Evolutionary conservation across 2,329 filamentous ascomycete genomes (phyloP), one percentile per base, ranked within the genome.

Genomic region (Verticillium albo-atrum): DNA sequence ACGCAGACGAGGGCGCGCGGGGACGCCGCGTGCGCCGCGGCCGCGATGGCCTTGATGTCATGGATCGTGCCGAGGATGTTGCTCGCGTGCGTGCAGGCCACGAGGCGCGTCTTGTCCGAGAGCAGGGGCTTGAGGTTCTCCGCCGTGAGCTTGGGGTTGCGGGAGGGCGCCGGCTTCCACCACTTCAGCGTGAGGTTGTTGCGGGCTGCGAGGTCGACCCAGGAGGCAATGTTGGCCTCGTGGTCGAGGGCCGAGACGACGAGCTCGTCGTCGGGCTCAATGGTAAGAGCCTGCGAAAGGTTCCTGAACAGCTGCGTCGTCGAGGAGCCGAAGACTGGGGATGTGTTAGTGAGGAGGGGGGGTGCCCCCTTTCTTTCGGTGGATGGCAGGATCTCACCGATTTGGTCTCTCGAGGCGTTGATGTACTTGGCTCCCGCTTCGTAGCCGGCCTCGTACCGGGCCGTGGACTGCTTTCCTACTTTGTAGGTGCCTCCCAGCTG

Each of bases 241-340:
- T 94, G 90, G 70, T 93, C 90, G 58, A 92, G 77, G 59, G 82
- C 82, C 0, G 89, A 91, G 12, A 93, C 68, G 62, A 95, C 77
- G 55, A 94, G 80, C 68, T 91, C 88, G 61, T 87, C 84, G 51
- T 84, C 84, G 2, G 77, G 69, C 12, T 76, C 66, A 68, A 88
- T 84, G 12, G 70, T 66, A 5, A 89, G 72, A 2, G 82, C 75
- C 25, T 77, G 78, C 0, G 85, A 83, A 17, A 92, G 80, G 69
- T 92, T 93, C 64, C 89, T 85, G 66, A 92, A 84, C 10, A 92
- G 81, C 68, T 92, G 89, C 0, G 90, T 93, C 1, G 90, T 90
- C 2, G 90, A 91, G 0, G 87, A 76, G 1, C 90, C 90, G 58
- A 92, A 81, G 53, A 89, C 89, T 86, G 35, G n/a, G 15, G n/a